These are phyloP conservation scores for Iris pallida DNA, from an alignment of 116 monocot species.

Conservation along the genomic window DNA sequence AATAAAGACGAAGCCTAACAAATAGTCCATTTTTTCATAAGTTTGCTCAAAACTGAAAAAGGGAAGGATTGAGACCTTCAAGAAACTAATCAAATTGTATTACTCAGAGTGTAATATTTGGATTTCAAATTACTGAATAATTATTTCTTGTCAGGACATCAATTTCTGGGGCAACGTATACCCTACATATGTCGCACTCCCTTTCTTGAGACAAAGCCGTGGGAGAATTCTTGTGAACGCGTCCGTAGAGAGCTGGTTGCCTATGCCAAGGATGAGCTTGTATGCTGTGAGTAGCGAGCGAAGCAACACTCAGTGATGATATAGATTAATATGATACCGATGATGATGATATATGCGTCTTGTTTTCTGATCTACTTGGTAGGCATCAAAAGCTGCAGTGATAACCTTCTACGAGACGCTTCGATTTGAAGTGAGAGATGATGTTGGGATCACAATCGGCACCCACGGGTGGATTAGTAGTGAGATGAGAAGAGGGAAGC, in stretches of 20 bases:
- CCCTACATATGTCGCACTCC: constrained; percentile 67
- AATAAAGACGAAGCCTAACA: too few relatives aligned
- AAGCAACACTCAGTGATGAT: too few relatives aligned
- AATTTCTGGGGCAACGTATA: constrained; percentile 89
- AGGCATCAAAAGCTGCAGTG: constrained; percentile 82
- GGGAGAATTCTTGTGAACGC: constrained; percentile 76
- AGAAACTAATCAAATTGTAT: too few relatives aligned
- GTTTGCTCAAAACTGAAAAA: too few relatives aligned
- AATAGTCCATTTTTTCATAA: too few relatives aligned
- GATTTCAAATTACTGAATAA: too few relatives aligned
- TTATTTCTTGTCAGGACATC: constrained; percentile 50
- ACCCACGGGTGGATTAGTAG: constrained; percentile 73
- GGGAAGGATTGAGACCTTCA: too few relatives aligned
- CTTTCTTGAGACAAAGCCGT: constrained; percentile 52
- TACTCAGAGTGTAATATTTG: too few relatives aligned
- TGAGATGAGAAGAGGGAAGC: constrained; percentile 51
- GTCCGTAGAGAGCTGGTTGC: constrained; percentile 66
- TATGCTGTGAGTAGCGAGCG: constrained; percentile 45
- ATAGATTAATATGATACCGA: too few relatives aligned
- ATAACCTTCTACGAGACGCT: constrained; percentile 77
- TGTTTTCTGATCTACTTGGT: not conserved
- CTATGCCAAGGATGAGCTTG: constrained; percentile 82
- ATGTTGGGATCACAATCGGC: constrained; percentile 70
- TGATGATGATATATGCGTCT: too few relatives aligned
- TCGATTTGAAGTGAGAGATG: constrained; percentile 55